phyloP scores from a whole-genome alignment of 345 rosid genomes.

The Abelmoschus esculentus region DNA sequence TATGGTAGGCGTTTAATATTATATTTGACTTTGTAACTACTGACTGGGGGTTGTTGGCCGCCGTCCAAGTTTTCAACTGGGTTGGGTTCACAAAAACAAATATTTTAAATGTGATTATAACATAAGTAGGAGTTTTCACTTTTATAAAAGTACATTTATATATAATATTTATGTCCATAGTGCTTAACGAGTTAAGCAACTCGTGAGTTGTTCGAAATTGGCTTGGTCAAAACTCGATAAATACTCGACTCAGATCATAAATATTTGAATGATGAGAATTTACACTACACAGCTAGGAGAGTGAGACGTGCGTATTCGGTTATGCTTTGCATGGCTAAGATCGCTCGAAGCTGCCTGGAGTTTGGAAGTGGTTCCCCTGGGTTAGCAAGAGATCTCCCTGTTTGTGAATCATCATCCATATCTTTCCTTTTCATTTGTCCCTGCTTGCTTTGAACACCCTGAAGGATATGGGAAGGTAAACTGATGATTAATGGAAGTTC shows the following conservation, averaged over 20 bases:
- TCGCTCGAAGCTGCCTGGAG: constrained; percentile 1
- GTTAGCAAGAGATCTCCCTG: not conserved
- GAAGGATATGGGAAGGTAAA: not conserved
- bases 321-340: not conserved
- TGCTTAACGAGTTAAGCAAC: too few relatives aligned
- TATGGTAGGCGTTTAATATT: not conserved
- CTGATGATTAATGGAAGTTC: not conserved
- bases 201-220: too few relatives aligned
- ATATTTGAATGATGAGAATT: too few relatives aligned
- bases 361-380: too few relatives aligned
- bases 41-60: not conserved
- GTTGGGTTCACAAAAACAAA: too few relatives aligned
- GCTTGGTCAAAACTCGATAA: too few relatives aligned
- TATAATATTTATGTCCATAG: too few relatives aligned
- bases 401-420: not conserved
- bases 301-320: not conserved
- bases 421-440: constrained; percentile 19
- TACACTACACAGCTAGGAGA: not conserved
- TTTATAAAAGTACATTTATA: too few relatives aligned
- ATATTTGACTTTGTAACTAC: not conserved
- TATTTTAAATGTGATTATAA: too few relatives aligned
- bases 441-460: constrained; percentile 33
- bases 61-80: not conserved
- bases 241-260: too few relatives aligned
- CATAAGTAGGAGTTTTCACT: too few relatives aligned